Conservation (phyloP, 2,329 filamentous ascomycete genomes). For the Paracorniculantispora psalliotae region DNA sequence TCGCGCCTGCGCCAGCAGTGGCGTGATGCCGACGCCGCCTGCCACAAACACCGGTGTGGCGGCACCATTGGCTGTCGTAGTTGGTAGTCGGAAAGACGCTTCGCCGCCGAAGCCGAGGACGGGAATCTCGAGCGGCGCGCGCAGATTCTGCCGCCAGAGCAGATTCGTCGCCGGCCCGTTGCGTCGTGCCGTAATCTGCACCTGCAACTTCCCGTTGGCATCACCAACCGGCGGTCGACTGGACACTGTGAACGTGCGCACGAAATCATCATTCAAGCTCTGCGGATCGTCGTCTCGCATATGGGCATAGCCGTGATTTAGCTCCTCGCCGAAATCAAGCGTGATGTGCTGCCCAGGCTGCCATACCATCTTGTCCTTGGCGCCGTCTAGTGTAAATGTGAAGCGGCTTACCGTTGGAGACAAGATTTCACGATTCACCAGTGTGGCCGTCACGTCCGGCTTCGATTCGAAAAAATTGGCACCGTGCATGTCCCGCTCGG, state of each 20-base stretch:
- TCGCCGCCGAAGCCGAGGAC: constrained; percentile 70
- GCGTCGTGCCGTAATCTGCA: constrained; percentile 68
- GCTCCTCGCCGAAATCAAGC: constrained; percentile 63
- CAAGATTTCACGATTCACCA: constrained; percentile 55
- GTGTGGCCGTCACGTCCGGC: constrained; percentile 40
- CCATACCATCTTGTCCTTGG: constrained; percentile 40
- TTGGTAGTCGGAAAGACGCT: constrained; percentile 36
- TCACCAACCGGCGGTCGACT: constrained; percentile 44
- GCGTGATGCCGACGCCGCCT: constrained; percentile 79
- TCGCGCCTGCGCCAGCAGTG: constrained; percentile 63
- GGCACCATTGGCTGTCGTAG: constrained; percentile 13
- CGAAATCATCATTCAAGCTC: constrained; percentile 77
- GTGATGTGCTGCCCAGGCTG: constrained; percentile 72
- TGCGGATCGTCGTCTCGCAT: constrained; percentile 79
- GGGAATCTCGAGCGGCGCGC: constrained; percentile 55
- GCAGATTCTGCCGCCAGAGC: constrained; percentile 54
- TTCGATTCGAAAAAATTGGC: constrained; percentile 14
- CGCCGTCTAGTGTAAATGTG: constrained; percentile 36
- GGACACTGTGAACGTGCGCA: constrained; percentile 79
- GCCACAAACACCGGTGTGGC: constrained; percentile 58
- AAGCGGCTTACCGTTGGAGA: constrained; percentile 66
- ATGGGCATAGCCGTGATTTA: constrained; percentile 71
- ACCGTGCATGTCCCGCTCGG: constrained; percentile 42
- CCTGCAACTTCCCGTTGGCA: constrained; percentile 30
- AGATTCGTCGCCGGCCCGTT: constrained; percentile 65